A percentile compares a stretch with the other conserved stretches of the same genome.
Conservation (phyloP, 2,329 filamentous ascomycete species). For the Neofusicoccum laricinum region DNA sequence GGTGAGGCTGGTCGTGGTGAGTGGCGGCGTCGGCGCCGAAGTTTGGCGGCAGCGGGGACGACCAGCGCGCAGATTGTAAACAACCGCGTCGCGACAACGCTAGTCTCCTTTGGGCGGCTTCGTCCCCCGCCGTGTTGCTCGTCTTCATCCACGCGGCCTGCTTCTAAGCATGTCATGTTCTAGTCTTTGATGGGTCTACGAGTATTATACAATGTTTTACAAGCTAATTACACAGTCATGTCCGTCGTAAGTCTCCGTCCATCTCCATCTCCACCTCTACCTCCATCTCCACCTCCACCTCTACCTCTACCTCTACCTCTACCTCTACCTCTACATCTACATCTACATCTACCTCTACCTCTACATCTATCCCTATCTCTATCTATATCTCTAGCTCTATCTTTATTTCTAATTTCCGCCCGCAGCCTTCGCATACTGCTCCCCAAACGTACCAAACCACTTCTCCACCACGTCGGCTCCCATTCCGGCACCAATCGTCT, state of each 20-base stretch:
- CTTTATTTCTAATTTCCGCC: background rate
- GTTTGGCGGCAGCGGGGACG: too few relatives aligned
- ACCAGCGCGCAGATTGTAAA: conserved; percentile 3
- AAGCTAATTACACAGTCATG: too few relatives aligned
- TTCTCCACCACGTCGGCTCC: conserved; percentile 40
- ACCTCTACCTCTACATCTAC: background rate
- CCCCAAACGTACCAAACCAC: conserved; percentile 45
- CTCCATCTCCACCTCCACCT: too few relatives aligned
- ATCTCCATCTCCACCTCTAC: too few relatives aligned
- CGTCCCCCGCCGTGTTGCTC: background rate
- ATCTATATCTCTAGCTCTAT: too few relatives aligned
- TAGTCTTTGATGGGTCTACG: too few relatives aligned
- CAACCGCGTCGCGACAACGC: conserved; percentile 1
- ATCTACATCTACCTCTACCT: too few relatives aligned
- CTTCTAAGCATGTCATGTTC: too few relatives aligned
- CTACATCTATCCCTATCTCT: too few relatives aligned
- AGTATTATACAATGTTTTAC: too few relatives aligned
- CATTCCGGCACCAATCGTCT: conserved; percentile 50
- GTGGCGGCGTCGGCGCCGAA: background rate
- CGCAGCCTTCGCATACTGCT: conserved; percentile 27
- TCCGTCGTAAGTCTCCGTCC: too few relatives aligned
- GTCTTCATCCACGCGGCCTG: background rate
- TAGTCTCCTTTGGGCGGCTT: background rate
- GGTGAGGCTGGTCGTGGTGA: background rate
- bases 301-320: too few relatives aligned